Evolutionary conservation across 2,329 filamentous ascomycete species (phyloP).

Genomic region (Fusarium pseudonygamai): DNA sequence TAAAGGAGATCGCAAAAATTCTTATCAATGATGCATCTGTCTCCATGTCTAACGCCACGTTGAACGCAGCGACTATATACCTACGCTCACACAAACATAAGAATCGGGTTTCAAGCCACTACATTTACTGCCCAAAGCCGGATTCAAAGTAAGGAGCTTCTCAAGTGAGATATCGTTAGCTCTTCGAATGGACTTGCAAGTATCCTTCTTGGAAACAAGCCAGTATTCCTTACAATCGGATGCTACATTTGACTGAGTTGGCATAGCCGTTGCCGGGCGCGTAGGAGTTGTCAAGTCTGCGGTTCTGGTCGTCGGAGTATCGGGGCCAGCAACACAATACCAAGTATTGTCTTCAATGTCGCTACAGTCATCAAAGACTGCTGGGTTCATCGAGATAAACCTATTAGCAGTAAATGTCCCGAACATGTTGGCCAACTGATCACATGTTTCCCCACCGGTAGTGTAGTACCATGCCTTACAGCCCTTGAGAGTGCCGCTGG

Average conservation of each 20-base stretch:
- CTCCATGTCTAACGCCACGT: no score
- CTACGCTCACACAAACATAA: background rate
- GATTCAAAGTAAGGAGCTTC: background rate
- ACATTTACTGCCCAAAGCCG: background rate
- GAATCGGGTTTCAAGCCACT: background rate
- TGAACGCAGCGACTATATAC: no score
- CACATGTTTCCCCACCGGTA: background rate
- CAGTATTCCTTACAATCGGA: background rate
- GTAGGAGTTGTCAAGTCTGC: fast-evolving
- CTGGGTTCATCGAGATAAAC: background rate
- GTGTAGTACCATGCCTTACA: slow-evolving; percentile 1
- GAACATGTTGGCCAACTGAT: background rate
- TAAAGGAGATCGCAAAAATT: no score
- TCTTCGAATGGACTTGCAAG: background rate
- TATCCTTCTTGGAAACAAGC: background rate
- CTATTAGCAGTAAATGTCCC: background rate
- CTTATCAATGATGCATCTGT: no score
- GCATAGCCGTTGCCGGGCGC: fast-evolving
- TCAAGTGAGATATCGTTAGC: background rate
- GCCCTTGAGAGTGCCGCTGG: background rate
- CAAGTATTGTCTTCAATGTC: fast-evolving
- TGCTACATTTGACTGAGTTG: background rate
- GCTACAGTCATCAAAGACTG: fast-evolving
- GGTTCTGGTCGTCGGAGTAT: background rate
- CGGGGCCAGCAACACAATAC: background rate